Evolutionary conservation across 2,329 filamentous ascomycete genomes (phyloP).

Genomic region (Fragosphaeria purpurea): DNA sequence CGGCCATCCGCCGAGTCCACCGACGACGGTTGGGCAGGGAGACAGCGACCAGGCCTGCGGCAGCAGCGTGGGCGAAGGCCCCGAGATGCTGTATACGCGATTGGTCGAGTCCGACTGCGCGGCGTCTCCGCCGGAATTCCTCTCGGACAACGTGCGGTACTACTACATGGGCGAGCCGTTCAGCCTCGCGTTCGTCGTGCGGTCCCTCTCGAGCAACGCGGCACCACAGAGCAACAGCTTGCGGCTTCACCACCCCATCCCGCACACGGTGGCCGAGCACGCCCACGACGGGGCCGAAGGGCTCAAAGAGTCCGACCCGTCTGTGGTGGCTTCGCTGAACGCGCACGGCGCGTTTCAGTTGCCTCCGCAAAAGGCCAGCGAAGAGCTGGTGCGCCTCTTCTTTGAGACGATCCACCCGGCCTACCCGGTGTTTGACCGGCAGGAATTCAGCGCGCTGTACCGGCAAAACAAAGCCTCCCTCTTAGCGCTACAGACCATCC

Average conservation of each 20-base stretch:
- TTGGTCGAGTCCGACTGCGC: neutral
- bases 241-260: conserved; percentile 2
- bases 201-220: neutral
- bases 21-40: neutral
- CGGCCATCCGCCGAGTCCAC: neutral
- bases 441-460: neutral
- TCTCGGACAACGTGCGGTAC: neutral
- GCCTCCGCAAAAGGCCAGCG: neutral
- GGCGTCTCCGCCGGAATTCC: neutral
- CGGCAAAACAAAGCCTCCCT: neutral
- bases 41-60: neutral
- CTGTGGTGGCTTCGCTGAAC: neutral
- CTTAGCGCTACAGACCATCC: neutral
- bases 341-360: neutral
- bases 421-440: conserved; percentile 1
- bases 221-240: neutral
- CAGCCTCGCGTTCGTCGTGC: conserved; percentile 3
- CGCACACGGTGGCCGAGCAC: conserved; percentile 1
- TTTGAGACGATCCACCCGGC: neutral
- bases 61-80: neutral
- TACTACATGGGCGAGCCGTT: conserved; percentile 5
- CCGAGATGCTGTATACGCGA: conserved; percentile 3
- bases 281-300: neutral
- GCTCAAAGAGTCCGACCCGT: neutral
- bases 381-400: conserved; percentile 1